phyloP scores from a whole-genome alignment of 2,329 filamentous ascomycete species.

The Cercospora sp. region DNA sequence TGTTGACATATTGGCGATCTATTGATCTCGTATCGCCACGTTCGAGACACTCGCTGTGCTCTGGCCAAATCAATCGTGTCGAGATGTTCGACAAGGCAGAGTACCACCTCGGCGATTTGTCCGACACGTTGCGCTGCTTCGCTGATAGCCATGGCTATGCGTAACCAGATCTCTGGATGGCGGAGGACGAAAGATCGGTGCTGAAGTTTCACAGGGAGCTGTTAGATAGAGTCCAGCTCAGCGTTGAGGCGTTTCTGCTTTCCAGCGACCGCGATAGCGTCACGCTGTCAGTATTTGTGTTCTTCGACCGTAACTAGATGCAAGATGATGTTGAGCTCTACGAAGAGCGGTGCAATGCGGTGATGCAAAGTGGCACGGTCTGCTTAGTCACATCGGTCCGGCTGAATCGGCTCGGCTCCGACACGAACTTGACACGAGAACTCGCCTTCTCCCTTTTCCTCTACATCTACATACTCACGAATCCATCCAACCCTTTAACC shows the following conservation, averaged over 20 bases:
- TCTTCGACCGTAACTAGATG: neutral
- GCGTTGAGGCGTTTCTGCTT: neutral
- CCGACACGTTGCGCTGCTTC: conserved; percentile 4
- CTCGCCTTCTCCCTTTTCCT: too few relatives aligned
- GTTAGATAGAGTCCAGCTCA: neutral
- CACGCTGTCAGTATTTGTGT: neutral
- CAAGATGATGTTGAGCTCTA: neutral
- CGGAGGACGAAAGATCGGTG: neutral
- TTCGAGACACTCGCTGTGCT: conserved; percentile 7
- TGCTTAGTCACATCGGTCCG: neutral
- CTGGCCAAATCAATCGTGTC: neutral
- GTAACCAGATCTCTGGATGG: neutral
- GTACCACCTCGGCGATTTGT: neutral
- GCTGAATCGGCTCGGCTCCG: neutral
- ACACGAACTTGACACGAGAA: neutral
- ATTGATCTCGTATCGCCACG: conserved; percentile 6
- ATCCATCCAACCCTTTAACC: neutral
- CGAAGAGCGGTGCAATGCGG: too few relatives aligned
- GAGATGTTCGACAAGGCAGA: neutral
- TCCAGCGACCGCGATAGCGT: neutral
- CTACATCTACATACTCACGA: neutral
- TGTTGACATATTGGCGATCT: conserved; percentile 8
- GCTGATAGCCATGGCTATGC: neutral
- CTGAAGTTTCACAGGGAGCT: neutral
- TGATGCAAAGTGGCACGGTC: too few relatives aligned